Base-by-base conservation (phyloP, 331 rosid species). In the Rosa hybrid region DNA sequence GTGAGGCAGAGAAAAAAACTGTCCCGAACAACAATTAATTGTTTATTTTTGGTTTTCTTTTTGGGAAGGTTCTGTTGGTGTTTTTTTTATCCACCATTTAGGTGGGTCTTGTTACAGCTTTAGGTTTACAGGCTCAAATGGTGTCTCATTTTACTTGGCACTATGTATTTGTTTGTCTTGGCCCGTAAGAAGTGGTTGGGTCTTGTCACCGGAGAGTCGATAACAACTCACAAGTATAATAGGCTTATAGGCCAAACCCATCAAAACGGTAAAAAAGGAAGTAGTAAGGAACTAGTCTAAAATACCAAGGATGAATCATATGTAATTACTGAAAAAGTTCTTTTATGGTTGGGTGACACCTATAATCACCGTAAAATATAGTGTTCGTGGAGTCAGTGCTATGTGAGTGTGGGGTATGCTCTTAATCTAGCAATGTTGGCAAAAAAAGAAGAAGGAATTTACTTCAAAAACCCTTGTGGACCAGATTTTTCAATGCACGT, bases 21-120 rank as follows among this genome's bases (percentile, higher is more conserved):
- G 73, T 51, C 49, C 21, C 2, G 21, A 11, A 64, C 9, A 30
- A n/a, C 30, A 41, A 17, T n/a, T 42, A 68, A n/a, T 20, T 7
- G 41, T 30, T 62, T 30, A 4, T 64, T 77, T 62, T 30, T 53
- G 14, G 21, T 30, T 16, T 72, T 72, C 23, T 48, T 10, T 25
- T 25, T 77, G 73, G 73, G 73, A 77, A 77, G 73, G 64, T 64
- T 77, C 64, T 65, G 20, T 48, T 10, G 46, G n/a, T 41, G 5
- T 42, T 46, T 59, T 39, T 39, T 59, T 62, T 4, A 59, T 60
- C 44, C 42, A 18, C 27, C 50, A 8, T 45, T 20, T 27, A 10
- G 64, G 64, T 72, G 63, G 34, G 25, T 34, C 11, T 17, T 21
- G 42, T 75, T 44, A 41, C 78, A 75, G 70, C 41, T 34, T 27